Conservation (phyloP, 345 rosid genomes). For the Stellera chamaejasme region DNA sequence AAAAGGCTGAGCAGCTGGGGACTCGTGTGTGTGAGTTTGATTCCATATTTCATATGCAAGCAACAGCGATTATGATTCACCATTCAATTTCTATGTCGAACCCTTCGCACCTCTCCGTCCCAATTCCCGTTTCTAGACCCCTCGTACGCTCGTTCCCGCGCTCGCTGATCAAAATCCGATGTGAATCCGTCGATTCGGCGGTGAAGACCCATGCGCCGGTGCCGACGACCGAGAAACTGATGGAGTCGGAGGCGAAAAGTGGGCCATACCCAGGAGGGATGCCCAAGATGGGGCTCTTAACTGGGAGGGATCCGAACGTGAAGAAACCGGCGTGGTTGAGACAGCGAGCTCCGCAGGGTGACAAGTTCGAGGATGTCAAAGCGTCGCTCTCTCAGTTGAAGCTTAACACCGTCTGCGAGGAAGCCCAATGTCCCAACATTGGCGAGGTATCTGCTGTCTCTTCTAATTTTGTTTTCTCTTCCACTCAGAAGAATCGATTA, state of each 20-base stretch:
- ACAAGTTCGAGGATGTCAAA: constrained; percentile 67
- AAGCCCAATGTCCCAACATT: constrained; percentile 96
- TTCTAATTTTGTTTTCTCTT: not conserved
- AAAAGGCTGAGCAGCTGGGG: too few relatives aligned
- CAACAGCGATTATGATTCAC: too few relatives aligned
- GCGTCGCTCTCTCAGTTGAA: constrained; percentile 61
- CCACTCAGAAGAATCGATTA: not conserved
- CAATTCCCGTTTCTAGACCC: constrained; percentile 25
- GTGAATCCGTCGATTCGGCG: constrained; percentile 26
- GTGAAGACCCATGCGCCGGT: constrained; percentile 3
- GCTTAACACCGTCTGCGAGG: constrained; percentile 91
- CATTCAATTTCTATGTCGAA: constrained; percentile 16
- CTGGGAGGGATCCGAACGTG: constrained; percentile 78
- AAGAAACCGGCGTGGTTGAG: constrained; percentile 89
- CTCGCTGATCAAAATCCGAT: constrained; percentile 28
- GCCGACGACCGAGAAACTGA: constrained; percentile 17
- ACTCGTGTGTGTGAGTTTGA: too few relatives aligned
- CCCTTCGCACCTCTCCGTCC: constrained; percentile 31
- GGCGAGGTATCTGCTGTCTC: constrained; percentile 57
- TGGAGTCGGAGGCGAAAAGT: constrained; percentile 23
- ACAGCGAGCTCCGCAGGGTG: constrained; percentile 91
- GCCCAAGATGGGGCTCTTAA: constrained; percentile 49
- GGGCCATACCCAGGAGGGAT: constrained; percentile 48
- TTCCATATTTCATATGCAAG: too few relatives aligned
- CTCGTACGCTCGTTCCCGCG: constrained; percentile 4